These are phyloP conservation scores for Fusarium agapanthi DNA, from an alignment of 2,329 filamentous ascomycete species.

Conservation along the genomic window DNA sequence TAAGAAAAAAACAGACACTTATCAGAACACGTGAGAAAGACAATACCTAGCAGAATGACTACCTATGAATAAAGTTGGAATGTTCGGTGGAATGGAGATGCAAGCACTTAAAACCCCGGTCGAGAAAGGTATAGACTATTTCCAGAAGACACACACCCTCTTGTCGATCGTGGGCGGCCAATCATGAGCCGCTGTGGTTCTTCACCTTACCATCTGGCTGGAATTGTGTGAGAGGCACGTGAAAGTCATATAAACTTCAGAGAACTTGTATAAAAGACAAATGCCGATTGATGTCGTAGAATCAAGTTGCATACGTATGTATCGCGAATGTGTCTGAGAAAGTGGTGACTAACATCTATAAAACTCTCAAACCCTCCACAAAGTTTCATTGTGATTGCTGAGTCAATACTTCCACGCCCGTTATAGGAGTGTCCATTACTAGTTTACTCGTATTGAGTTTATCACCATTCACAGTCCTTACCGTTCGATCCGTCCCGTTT, in stretches of 20 bases:
- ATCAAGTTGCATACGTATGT: not conserved
- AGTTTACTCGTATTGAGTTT: not conserved
- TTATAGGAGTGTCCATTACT: not conserved
- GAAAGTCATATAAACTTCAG: not conserved
- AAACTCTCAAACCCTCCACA: not conserved
- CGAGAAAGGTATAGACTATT: conserved; percentile 21
- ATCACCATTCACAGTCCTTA: not conserved
- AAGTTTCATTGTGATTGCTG: conserved; percentile 2
- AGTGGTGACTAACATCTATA: not conserved
- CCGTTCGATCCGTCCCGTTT: conserved; percentile 6
- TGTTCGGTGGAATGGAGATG: conserved; percentile 18
- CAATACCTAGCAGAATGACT: not conserved
- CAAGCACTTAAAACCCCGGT: conserved; percentile 43
- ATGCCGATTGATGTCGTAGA: not conserved
- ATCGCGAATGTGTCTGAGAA: not conserved
- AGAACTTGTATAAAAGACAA: not conserved
- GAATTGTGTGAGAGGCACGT: conserved; percentile 21
- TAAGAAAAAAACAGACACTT: not conserved
- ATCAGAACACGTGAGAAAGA: not conserved
- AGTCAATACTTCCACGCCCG: not conserved
- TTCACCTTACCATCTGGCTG: conserved; percentile 28
- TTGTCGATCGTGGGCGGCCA: conserved; percentile 17
- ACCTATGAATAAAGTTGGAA: not conserved
- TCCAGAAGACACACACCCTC: conserved; percentile 14
- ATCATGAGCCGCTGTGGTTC: conserved; percentile 21